Evolutionary conservation across 805 yeast species (phyloP).

Genomic region (Saccharomyces eubayanus): DNA sequence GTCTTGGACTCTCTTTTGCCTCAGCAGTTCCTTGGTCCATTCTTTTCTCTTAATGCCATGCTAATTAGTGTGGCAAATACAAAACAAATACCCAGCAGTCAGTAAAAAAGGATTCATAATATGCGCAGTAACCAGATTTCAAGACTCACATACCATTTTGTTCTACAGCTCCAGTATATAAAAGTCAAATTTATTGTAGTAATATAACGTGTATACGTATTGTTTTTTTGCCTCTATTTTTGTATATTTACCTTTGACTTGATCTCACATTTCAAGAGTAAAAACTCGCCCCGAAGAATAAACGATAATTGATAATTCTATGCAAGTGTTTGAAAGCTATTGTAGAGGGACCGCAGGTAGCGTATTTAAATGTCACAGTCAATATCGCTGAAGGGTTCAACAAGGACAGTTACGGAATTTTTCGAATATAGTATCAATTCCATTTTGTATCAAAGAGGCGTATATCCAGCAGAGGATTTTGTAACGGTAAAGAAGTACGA

Average conservation of each 20-base stretch:
- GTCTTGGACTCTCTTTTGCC: slow-evolving; percentile 49
- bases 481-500: slow-evolving; percentile 71
- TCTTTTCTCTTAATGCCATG: slow-evolving; percentile 65
- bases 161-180: neutral
- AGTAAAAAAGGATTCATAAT: neutral
- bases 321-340: neutral
- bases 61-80: slow-evolving; percentile 29
- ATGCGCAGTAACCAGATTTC: neutral
- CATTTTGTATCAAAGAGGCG: slow-evolving; percentile 80
- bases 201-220: neutral
- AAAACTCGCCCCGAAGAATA: neutral
- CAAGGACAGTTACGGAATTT: slow-evolving; percentile 72
- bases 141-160: neutral
- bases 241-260: neutral
- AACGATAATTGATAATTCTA: neutral
- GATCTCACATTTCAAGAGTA: neutral
- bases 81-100: neutral
- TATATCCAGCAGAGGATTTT: slow-evolving; percentile 84
- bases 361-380: slow-evolving; percentile 12
- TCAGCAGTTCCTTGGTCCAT: slow-evolving; percentile 47
- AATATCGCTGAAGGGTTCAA: slow-evolving; percentile 61
- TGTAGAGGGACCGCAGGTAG: neutral
- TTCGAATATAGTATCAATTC: slow-evolving; percentile 74
- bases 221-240: slow-evolving; percentile 12
- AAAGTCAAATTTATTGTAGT: neutral